Evolutionary conservation across 768 basidiomycete genomes (phyloP), one percentile per base, ranked within the genome.

Genomic region (Agaricus sinodeliciosus): DNA sequence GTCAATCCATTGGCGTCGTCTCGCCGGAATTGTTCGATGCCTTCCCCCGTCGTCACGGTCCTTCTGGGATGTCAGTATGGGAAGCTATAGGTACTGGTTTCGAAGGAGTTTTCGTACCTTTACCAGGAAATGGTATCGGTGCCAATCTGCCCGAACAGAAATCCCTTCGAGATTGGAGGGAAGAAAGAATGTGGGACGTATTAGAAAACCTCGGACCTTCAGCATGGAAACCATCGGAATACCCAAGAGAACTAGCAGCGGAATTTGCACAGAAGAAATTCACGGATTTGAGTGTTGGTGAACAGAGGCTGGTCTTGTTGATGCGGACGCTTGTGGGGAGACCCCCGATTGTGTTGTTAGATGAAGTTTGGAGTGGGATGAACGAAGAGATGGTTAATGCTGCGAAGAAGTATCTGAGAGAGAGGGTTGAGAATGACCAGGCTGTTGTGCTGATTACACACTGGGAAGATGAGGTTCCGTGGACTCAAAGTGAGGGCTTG

Each of bases 351-450:
- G 73, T 98, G 6, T 72, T 97, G 9, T 69, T 98, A 37, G 95
- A 99, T 62, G 95, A 99, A 64, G 89, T 85, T 8, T 94, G 90
- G 81, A 84, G 88, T 19, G 94, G 94, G 22, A 94, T 98, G 90
- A 90, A 90, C 57, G 84, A 81, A 41, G 69, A 65, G 4, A 90
- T 91, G 82, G 81, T 94, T 27, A 66, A 66, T 15, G 78, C 78
- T 35, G 88, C 83, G 39, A 72, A 79, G 57, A 59, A 58, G 39
- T 90, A 90, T 61, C 63, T 99, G 19, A 66, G 60, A n/a, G 71
- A 68, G 1, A 81, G 78, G 0, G 62, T 85, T 19, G 70, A 69
- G 18, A 58, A 67, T 11, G 70, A 31, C 11, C 11, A 31, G 28
- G 28, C 28, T 31, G 28, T 31, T 31, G 31, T 31, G 7, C 2